Base-by-base conservation (phyloP, 202 grass and related monocot species). In the Miscanthus sacchariflorus region DNA sequence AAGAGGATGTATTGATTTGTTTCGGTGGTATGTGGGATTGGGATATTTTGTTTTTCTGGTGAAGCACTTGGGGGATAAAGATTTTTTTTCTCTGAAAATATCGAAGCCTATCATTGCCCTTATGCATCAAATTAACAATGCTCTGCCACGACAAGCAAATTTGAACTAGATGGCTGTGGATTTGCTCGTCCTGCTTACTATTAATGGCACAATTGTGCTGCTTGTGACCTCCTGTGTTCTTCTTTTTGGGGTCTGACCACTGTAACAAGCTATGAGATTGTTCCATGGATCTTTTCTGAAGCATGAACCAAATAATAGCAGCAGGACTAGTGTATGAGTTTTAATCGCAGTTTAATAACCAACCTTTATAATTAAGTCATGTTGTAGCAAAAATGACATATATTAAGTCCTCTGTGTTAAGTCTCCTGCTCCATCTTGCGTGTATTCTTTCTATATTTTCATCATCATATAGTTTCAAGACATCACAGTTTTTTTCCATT, bases 401-500 rank as follows among this genome's bases (percentile, higher is more conserved):
- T 65, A 64, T 70, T n/a, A 15, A 48, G 71, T 50, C 9, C 8
- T 10, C 3, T 7, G 1, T 81, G 50, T 76, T 84, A 50, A 63
- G 18, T 72, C 18, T 77, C 21, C 21, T 3, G 56, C 36, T 68
- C n/a, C 78, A 67, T 86, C 27, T 76, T 85, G 3, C 70, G 7
- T 64, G 48, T 12, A 81, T 81, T 64, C 5, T 49, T 50, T 33
- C 40, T 6, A 35, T 50, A 2, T 14, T 78, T 13, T 80, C 1
- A 2, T 84, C 28, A 7, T 9, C 9, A 46, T 52, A 25, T 10
- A 78, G 25, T 14, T 43, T 83, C 18, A 74, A 19, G 72, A 18
- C 9, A 70, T 83, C 35, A 78, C 27, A 74, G 21, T 72, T 69
- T 54, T 79, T 54, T 85, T 66, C 12, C 50, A 40, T 79, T 4